Conservation (phyloP, 257 asterid species). For the Scutellaria baicalensis region DNA sequence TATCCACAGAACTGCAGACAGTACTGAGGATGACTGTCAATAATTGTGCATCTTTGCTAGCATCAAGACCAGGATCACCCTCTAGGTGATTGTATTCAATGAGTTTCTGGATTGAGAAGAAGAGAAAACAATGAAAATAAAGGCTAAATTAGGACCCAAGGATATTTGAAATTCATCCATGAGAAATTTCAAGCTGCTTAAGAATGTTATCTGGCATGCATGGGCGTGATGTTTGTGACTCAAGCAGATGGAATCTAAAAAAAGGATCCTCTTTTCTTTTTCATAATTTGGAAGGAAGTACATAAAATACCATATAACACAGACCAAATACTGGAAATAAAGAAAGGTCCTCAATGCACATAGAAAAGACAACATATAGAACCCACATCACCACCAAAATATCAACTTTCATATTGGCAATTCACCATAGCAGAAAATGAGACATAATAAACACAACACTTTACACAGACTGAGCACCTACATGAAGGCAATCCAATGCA, state of each 20-base stretch:
- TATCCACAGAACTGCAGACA: conserved; percentile 88
- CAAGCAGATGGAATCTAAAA: not conserved
- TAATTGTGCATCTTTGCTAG: conserved; percentile 66
- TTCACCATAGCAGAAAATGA: conserved; percentile 2
- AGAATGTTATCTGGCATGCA: not conserved
- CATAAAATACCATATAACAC: not conserved
- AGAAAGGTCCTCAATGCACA: not conserved
- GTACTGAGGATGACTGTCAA: conserved; percentile 74
- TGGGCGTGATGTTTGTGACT: conserved; percentile 10
- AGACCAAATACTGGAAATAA: not conserved
- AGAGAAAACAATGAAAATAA: conserved; percentile 2
- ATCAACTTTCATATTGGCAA: conserved; percentile 6
- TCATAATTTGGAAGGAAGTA: not conserved
- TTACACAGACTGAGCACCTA: conserved; percentile 39
- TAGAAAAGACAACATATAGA: not conserved
- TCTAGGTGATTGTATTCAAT: conserved; percentile 91
- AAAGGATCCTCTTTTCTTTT: not conserved
- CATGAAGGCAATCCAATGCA: conserved; percentile 99
- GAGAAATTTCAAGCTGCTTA: conserved; percentile 6
- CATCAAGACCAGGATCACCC: conserved; percentile 98
- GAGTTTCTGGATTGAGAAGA: conserved; percentile 65
- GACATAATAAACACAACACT: conserved; percentile 3
- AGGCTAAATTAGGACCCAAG: conserved; percentile 11
- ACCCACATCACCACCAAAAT: conserved; percentile 1
- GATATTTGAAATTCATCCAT: not conserved